Base-by-base conservation (phyloP, 768 basidiomycete species). In the Ramaria sp. region DNA sequence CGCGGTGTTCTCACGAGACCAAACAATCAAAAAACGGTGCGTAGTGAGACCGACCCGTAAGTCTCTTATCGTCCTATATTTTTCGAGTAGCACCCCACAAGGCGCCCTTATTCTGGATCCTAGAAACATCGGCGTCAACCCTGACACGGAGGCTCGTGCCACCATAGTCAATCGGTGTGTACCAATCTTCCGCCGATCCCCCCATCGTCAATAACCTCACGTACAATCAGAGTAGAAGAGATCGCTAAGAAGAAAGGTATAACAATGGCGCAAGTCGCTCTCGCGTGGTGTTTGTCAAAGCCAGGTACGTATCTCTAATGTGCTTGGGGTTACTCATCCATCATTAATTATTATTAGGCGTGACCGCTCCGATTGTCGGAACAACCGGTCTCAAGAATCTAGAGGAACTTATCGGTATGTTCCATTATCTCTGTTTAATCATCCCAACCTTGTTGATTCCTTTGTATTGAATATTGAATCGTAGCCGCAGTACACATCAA, bases 321-420 rank as follows among this genome's bases (percentile, higher is more conserved):
- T n/a, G n/a, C n/a, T n/a, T n/a, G n/a, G n/a, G n/a, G n/a, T n/a
- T n/a, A n/a, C n/a, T n/a, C n/a, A n/a, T n/a, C n/a, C n/a, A n/a
- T n/a, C n/a, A n/a, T n/a, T n/a, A n/a, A n/a, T n/a, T n/a, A 56
- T n/a, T 0, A 5, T 8, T 18, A 69, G 73, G 66, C 25, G 73
- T 83, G 5, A 67, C 78, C 0, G 80, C 79, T 1, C 82, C 81
- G 0, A 79, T 83, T 60, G 71, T 82, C 36, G 81, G 80, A 0
- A 70, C 74, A 0, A 78, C 76, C 1, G 77, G 73, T 28, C 57
- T 75, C 3, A 67, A 77, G 24, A 78, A 81, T 52, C 63, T 82
- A 28, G 61, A 71, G 22, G 80, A 82, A 50, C 62, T 80, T 15
- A 68, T 80, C 49, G 75, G 75, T 74, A 61, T 18, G 42, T 18